Conservation (phyloP, 1,139 yeast species). For the Geotrichum carabidarum region DNA sequence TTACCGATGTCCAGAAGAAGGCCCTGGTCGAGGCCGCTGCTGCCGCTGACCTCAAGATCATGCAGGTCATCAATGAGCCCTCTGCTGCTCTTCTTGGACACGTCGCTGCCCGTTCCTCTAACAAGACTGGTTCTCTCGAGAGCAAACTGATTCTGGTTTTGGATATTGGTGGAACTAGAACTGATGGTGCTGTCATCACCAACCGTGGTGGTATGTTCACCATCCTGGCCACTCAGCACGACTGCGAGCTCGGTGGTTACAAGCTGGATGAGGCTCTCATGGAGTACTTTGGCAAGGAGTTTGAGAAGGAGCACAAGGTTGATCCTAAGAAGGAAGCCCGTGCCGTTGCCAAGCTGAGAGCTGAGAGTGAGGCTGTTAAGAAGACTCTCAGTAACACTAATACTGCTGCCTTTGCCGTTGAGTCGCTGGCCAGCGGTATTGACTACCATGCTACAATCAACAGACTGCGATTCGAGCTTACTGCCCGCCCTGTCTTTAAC, state of each 20-base stretch:
- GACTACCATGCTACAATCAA: conserved; percentile 91
- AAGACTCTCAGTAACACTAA: conserved; percentile 89
- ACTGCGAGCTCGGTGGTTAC: conserved; percentile 81
- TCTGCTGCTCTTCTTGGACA: conserved; percentile 86
- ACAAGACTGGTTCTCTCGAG: conserved; percentile 51
- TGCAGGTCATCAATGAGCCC: conserved; percentile 91
- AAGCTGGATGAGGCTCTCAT: conserved; percentile 73
- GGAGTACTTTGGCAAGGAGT: conserved; percentile 86
- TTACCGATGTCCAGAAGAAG: conserved; percentile 64
- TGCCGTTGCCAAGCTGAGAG: conserved; percentile 81
- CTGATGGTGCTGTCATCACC: conserved; percentile 91
- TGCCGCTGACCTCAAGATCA: conserved; percentile 70
- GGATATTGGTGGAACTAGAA: conserved; percentile 94
- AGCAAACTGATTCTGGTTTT: conserved; percentile 89
- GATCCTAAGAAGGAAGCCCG: conserved; percentile 80
- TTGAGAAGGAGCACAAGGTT: conserved; percentile 77
- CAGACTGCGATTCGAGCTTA: conserved; percentile 89
- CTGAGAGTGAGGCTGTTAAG: conserved; percentile 80
- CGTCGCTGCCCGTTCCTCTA: conserved; percentile 38
- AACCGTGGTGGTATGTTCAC: conserved; percentile 93
- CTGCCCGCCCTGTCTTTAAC: conserved; percentile 71
- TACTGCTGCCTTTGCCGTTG: conserved; percentile 87
- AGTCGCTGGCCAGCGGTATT: conserved; percentile 87
- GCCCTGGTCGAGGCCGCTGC: conserved; percentile 59
- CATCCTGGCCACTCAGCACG: conserved; percentile 79